These are phyloP conservation scores for Stipa capillata DNA, from an alignment of 176 grass and related monocot genomes.

Conservation along the genomic window DNA sequence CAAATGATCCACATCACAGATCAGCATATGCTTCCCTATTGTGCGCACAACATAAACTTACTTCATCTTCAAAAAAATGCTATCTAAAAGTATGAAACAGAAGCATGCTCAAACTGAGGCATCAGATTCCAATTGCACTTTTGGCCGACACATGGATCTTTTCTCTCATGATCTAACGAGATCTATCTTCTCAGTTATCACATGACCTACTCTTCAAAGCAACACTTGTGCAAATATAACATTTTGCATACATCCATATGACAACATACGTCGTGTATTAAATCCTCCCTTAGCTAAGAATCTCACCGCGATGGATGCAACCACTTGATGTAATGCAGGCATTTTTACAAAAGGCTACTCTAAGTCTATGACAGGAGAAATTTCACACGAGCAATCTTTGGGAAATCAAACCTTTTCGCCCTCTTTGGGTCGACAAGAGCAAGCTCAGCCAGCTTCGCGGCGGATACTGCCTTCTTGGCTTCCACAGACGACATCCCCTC, in stretches of 20 bases:
- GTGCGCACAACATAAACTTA: not conserved
- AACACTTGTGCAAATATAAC: not conserved
- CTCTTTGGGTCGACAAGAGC: slow-evolving; percentile 94
- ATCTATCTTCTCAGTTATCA: not conserved
- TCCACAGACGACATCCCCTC: slow-evolving; percentile 59
- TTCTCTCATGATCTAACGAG: not conserved
- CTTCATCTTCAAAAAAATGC: not conserved
- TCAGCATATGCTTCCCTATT: slow-evolving; percentile 21
- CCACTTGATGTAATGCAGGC: not conserved
- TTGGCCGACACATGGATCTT: not conserved
- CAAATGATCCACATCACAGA: slow-evolving; percentile 2
- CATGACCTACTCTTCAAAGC: not conserved
- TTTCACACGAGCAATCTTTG: not conserved
- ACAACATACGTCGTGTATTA: not conserved
- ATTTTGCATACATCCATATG: not conserved
- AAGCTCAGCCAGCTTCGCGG: slow-evolving; percentile 83
- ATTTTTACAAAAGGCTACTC: slow-evolving; percentile 4
- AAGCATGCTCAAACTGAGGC: not conserved
- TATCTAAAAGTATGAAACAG: not conserved
- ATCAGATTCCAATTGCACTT: not conserved
- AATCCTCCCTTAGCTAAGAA: not conserved
- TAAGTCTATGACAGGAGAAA: not conserved
- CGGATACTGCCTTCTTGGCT: slow-evolving; percentile 78
- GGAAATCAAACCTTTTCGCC: slow-evolving; percentile 70
- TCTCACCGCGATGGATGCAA: not conserved